phyloP scores from a whole-genome alignment of 768 basidiomycete species.

The Tylopilus subfusipes region DNA sequence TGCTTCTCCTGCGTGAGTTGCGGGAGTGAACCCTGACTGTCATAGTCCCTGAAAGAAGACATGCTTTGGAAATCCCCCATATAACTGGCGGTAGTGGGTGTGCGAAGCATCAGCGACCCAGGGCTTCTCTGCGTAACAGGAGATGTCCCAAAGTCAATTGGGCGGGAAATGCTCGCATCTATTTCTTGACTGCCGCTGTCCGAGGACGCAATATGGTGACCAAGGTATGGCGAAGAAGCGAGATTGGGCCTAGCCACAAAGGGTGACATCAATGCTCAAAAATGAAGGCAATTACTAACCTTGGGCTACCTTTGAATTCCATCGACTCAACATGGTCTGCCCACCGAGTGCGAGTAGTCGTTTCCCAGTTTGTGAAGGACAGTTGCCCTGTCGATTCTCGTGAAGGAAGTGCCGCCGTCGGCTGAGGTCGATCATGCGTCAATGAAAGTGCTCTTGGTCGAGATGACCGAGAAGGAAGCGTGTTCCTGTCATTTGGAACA shows the following conservation, averaged over 20 bases:
- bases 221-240: conserved; percentile 14
- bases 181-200: conserved; percentile 35
- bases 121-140: conserved; percentile 51
- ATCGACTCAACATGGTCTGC: conserved; percentile 9
- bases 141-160: conserved; percentile 45
- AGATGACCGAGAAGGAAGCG: conserved; percentile 7
- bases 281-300: conserved; percentile 11
- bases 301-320: conserved; percentile 10
- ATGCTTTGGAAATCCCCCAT: conserved; percentile 33
- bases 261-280: conserved; percentile 2
- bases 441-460: conserved; percentile 32
- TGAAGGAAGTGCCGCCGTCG: conserved; percentile 17
- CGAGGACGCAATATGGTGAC: conserved; percentile 12
- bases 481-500: conserved; percentile 1
- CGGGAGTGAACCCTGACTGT: conserved; percentile 17
- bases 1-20: conserved; percentile 23
- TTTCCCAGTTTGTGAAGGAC: conserved; percentile 28
- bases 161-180: conserved; percentile 35
- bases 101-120: conserved; percentile 45
- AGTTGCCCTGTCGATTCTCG: conserved; percentile 29
- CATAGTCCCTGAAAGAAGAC: conserved; percentile 21
- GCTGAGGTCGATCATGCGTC: conserved; percentile 24
- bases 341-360: conserved; percentile 22
- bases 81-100: conserved; percentile 42
- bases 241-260: conserved; percentile 2